A percentile compares a stretch with the other conserved stretches of the same genome.
phyloP scores from a whole-genome alignment of 495 filamentous ascomycete species.

The Neurospora sp. region DNA sequence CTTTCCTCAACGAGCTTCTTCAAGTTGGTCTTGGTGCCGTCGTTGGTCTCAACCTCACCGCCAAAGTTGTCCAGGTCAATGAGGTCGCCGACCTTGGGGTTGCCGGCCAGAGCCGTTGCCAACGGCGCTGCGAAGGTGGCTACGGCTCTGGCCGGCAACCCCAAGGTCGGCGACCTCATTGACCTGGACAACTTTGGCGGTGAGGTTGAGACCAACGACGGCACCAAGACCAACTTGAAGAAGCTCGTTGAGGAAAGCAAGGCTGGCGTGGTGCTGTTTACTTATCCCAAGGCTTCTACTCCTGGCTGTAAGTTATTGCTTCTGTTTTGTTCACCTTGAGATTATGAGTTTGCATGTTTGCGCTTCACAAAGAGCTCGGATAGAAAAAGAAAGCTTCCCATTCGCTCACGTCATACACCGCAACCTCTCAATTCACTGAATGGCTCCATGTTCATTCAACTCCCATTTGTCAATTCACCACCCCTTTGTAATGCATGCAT shows the following conservation, averaged over 20 bases:
- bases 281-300: constrained; percentile 91
- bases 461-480: constrained; percentile 2
- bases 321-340: background rate
- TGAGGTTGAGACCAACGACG: constrained; percentile 76
- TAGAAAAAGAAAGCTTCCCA: background rate
- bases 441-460: background rate
- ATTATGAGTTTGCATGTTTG: background rate
- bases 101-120: constrained; percentile 5
- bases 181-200: constrained; percentile 66
- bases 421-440: background rate
- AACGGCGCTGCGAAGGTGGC: constrained; percentile 12
- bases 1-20: constrained; percentile 70
- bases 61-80: constrained; percentile 65
- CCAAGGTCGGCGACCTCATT: constrained; percentile 42
- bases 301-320: constrained; percentile 72
- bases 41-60: constrained; percentile 75
- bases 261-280: constrained; percentile 82
- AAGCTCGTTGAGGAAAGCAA: constrained; percentile 72
- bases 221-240: constrained; percentile 63
- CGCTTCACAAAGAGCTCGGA: background rate
- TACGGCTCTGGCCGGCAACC: constrained; percentile 16
- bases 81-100: constrained; percentile 35
- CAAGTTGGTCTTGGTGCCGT: constrained; percentile 67
- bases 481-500: background rate
- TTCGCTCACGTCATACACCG: background rate